phyloP scores from a whole-genome alignment of 495 filamentous ascomycete species.

The Astrothelium subdiscretum region DNA sequence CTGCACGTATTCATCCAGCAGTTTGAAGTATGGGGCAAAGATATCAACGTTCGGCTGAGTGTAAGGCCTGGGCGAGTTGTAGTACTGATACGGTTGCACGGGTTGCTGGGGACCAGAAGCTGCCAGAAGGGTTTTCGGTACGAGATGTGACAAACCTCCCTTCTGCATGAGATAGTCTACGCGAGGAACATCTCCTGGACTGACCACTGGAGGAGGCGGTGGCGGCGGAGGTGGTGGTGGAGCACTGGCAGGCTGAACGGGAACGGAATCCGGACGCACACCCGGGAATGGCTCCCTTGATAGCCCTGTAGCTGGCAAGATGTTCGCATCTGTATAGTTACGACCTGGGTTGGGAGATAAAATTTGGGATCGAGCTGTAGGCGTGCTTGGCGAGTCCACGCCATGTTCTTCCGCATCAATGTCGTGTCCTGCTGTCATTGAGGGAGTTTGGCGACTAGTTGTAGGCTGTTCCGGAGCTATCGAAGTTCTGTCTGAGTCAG shows the following conservation, averaged over 20 bases:
- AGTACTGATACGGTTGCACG: constrained; percentile 30
- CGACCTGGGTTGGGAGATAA: not conserved
- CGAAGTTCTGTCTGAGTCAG: constrained; percentile 55
- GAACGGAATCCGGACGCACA: not conserved
- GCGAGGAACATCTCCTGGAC: constrained; percentile 57
- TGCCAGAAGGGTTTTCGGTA: constrained; percentile 54
- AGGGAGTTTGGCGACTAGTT: constrained; percentile 24
- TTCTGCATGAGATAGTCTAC: constrained; percentile 86
- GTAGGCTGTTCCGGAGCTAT: constrained; percentile 48
- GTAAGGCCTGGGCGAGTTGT: constrained; percentile 36
- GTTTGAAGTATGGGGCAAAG: constrained; percentile 65
- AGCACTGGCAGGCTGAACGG: constrained; percentile 5
- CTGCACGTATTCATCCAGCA: constrained; percentile 73
- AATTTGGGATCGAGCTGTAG: constrained; percentile 5
- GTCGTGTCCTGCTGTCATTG: not conserved
- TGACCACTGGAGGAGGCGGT: constrained; percentile 64
- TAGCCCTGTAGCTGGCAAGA: constrained; percentile 3
- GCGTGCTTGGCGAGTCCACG: constrained; percentile 40
- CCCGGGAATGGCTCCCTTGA: not conserved
- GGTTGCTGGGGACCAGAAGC: constrained; percentile 24
- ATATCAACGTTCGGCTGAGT: constrained; percentile 22
- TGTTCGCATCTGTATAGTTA: constrained; percentile 1
- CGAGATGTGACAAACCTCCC: constrained; percentile 58
- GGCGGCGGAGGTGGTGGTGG: constrained; percentile 61
- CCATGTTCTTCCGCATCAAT: constrained; percentile 44